Base-by-base conservation (phyloP, 208 protist genomes). In the Crithidia brevicula region DNA sequence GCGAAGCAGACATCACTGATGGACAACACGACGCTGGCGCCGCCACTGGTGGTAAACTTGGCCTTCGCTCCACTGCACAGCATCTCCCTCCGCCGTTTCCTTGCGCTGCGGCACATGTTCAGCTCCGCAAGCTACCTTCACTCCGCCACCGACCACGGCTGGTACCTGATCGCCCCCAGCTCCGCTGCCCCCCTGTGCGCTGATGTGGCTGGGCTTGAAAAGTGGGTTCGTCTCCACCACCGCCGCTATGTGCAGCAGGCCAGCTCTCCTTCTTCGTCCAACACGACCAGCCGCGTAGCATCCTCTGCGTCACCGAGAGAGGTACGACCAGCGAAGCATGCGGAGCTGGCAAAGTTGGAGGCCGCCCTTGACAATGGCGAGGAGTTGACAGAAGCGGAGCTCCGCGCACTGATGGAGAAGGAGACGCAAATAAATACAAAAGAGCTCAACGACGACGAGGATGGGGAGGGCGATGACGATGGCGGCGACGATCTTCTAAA, bases 41-140 rank as follows among this genome's bases (percentile, higher is more conserved):
- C 85, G 6, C 89, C 86, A 52, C 79, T 83, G 15, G 45, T 95
- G 54, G 50, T 72, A 10, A 92, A 95, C 67, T 64, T 92, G 18
- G 65, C 81, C 28, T 42, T 45, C 31, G 71, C 79, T 6, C 85
- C 86, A 18, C 63, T 28, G 0, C 77, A 82, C 30, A 66, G 63
- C 38, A 83, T 93, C 27, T 88, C 82, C 0, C 79, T 92, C 16
- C 83, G 82, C 22, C 87, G 85, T 22, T 95, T 95, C 56, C 67
- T 91, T 13, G 90, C 87, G 0, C 64, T 93, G 36, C 84, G 90
- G 13, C 79, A 88, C 53, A 81, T 84, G 59, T 92, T 90, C 62
- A 85, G 75, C 66, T 50, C 54, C 22, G 52, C 61, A 6, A 45
- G 27, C 43, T 88, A 82, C 56, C 79, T 95, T 5, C 76, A 93